These are phyloP conservation scores for Hypoxylon fragiforme DNA, from an alignment of 495 filamentous ascomycete genomes.

Conservation along the genomic window DNA sequence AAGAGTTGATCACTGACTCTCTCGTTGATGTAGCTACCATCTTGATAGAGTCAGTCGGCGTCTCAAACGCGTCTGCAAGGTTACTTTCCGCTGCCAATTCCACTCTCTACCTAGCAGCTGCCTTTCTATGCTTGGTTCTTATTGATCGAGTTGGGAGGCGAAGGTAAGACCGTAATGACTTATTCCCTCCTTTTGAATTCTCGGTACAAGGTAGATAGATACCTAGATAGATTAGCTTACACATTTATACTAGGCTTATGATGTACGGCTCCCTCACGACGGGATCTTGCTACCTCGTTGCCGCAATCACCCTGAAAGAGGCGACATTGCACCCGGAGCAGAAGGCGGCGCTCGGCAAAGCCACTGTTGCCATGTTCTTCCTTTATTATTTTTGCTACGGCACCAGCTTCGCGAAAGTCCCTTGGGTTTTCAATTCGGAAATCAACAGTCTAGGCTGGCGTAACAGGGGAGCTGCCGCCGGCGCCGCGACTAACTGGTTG, in stretches of 20 bases:
- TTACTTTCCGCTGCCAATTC: conserved; percentile 39
- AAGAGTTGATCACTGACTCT: too few relatives aligned
- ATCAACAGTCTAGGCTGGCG: conserved; percentile 47
- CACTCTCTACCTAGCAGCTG: conserved; percentile 35
- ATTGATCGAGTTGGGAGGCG: conserved; percentile 36
- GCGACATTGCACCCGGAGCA: conserved; percentile 19
- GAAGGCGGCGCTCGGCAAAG: conserved; percentile 25
- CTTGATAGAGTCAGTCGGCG: conserved; percentile 34
- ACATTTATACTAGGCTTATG: conserved; percentile 51
- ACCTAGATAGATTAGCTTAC: conserved; percentile 1
- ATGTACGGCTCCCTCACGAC: conserved; percentile 37
- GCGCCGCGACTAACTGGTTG: conserved; percentile 46
- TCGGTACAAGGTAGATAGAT: not conserved
- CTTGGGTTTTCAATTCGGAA: conserved; percentile 49
- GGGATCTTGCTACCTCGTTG: conserved; percentile 37
- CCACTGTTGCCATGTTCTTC: conserved; percentile 42
- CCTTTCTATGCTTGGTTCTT: conserved; percentile 34
- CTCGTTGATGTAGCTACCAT: too few relatives aligned
- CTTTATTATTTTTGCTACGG: conserved; percentile 44
- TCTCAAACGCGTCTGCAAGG: conserved; percentile 29
- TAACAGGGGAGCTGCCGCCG: conserved; percentile 42
- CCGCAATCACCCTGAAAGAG: conserved; percentile 34
- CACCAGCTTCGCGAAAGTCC: conserved; percentile 40
- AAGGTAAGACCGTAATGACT: conserved; percentile 21
- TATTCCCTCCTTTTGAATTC: not conserved